These are phyloP conservation scores for Ramalina peruviana DNA, from an alignment of 495 filamentous ascomycete species.

Conservation along the genomic window DNA sequence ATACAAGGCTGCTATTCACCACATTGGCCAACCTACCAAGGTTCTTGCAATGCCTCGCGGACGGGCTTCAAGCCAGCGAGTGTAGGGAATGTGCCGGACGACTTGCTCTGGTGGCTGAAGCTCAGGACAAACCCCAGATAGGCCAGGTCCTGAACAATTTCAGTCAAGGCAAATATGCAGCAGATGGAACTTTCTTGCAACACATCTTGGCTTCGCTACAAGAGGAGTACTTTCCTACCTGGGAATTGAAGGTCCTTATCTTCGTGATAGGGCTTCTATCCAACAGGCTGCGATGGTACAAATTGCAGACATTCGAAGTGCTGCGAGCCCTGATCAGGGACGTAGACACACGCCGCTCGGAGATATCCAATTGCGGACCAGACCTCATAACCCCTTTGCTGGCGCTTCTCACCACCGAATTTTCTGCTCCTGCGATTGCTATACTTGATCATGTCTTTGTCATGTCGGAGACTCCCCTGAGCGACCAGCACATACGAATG, in stretches of 20 bases:
- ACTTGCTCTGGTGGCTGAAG: constrained; percentile 57
- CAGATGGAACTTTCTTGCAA: constrained; percentile 60
- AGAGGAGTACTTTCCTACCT: constrained; percentile 64
- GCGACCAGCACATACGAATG: constrained; percentile 89
- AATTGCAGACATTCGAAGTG: constrained; percentile 79
- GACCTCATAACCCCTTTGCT: constrained; percentile 91
- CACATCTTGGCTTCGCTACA: constrained; percentile 65
- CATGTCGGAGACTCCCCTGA: constrained; percentile 84
- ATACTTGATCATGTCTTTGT: constrained; percentile 91
- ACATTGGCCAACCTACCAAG: constrained; percentile 80
- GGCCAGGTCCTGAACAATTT: constrained; percentile 52
- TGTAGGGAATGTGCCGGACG: constrained; percentile 49
- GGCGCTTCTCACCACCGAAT: constrained; percentile 80
- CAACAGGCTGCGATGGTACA: constrained; percentile 78
- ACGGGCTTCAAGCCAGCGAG: constrained; percentile 36
- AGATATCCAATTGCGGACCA: constrained; percentile 81
- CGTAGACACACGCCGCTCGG: constrained; percentile 83
- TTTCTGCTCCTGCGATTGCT: constrained; percentile 78
- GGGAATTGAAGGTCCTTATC: constrained; percentile 71
- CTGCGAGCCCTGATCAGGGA: constrained; percentile 75
- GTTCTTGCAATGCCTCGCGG: constrained; percentile 70
- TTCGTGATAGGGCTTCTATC: constrained; percentile 88
- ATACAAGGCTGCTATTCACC: constrained; percentile 68
- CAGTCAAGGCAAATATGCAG: constrained; percentile 51
- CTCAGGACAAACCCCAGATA: constrained; percentile 44